phyloP scores from a whole-genome alignment of 2,329 filamentous ascomycete species.

The Diaporthe amygdali region DNA sequence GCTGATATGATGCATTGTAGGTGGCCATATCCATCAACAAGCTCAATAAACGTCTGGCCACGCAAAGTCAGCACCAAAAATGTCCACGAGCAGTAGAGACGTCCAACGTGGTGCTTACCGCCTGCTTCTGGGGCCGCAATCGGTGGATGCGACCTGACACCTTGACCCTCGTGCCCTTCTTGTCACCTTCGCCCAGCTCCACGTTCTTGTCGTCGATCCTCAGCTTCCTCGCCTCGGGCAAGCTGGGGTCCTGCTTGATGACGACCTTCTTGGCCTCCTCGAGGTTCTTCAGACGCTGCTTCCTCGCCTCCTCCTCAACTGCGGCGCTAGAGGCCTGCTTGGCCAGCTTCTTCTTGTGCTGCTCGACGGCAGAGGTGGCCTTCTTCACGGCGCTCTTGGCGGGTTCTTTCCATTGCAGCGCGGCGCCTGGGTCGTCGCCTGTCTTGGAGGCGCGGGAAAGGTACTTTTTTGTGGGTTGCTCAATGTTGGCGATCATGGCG shows the following conservation, averaged over 20 bases:
- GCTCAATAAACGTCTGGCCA: conserved; percentile 70
- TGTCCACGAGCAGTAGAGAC: too few species aligned
- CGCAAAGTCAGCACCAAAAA: neutral
- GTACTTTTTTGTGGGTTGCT: conserved; percentile 64
- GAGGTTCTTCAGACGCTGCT: conserved; percentile 70
- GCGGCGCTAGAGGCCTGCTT: conserved; percentile 77
- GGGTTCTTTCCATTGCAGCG: conserved; percentile 78
- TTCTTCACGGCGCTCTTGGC: conserved; percentile 89
- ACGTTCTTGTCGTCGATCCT: conserved; percentile 75
- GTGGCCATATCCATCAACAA: conserved; percentile 82
- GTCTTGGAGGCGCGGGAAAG: conserved; percentile 71
- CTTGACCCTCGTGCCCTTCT: conserved; percentile 75
- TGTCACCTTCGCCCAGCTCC: conserved; percentile 59
- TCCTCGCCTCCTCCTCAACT: conserved; percentile 74
- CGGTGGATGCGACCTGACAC: conserved; percentile 86
- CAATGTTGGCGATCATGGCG: conserved; percentile 75
- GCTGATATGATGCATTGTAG: conserved; percentile 81
- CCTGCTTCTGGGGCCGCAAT: conserved; percentile 80
- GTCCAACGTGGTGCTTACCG: conserved; percentile 50
- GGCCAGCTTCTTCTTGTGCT: conserved; percentile 82
- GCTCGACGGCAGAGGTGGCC: conserved; percentile 74
- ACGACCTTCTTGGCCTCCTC: conserved; percentile 84
- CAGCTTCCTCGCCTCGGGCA: conserved; percentile 78
- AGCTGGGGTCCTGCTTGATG: conserved; percentile 72
- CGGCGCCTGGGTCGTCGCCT: conserved; percentile 67